Conservation (phyloP, 2,329 filamentous ascomycete species). For the Zasmidium cellare region DNA sequence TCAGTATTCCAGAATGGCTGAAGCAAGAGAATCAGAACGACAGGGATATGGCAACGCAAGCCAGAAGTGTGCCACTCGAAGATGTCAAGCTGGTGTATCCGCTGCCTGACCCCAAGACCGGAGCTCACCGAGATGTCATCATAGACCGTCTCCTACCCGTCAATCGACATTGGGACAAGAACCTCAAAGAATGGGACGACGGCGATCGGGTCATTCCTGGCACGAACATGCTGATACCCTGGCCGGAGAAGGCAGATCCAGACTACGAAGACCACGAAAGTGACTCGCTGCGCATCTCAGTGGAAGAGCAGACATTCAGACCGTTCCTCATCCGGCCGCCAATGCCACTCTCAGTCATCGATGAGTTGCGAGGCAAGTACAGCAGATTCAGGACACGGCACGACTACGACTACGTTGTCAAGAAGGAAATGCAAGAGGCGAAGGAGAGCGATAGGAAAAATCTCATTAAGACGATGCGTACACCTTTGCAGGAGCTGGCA, state of each 20-base stretch:
- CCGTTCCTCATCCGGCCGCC: slow-evolving; percentile 77
- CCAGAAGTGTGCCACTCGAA: slow-evolving; percentile 57
- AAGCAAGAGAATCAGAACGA: slow-evolving; percentile 40
- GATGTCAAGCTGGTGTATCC: slow-evolving; percentile 81
- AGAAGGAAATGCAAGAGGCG: slow-evolving; percentile 62
- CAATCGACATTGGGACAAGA: slow-evolving; percentile 38
- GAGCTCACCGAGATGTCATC: slow-evolving; percentile 69
- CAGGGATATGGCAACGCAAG: slow-evolving; percentile 29
- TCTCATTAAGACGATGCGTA: slow-evolving; percentile 43
- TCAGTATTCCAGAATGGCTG: slow-evolving; percentile 44
- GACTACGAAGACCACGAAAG: slow-evolving; percentile 55
- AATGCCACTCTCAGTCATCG: slow-evolving; percentile 74
- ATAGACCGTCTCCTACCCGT: slow-evolving; percentile 65
- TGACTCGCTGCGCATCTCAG: slow-evolving; percentile 76
- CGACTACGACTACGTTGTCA: slow-evolving; percentile 68
- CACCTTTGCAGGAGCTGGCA: slow-evolving; percentile 47
- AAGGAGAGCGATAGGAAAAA: slow-evolving; percentile 47
- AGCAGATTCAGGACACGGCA: slow-evolving; percentile 79
- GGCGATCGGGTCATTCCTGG: slow-evolving; percentile 61
- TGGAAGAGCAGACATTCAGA: slow-evolving; percentile 72
- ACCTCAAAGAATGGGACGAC: slow-evolving; percentile 25
- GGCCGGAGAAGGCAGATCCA: slow-evolving; percentile 59
- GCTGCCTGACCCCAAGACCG: slow-evolving; percentile 65
- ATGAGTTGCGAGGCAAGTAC: slow-evolving; percentile 84
- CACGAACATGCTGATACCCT: slow-evolving; percentile 72